These are phyloP conservation scores for Aureobasidium pullulans DNA, from an alignment of 2,329 filamentous ascomycete genomes.

Conservation along the genomic window DNA sequence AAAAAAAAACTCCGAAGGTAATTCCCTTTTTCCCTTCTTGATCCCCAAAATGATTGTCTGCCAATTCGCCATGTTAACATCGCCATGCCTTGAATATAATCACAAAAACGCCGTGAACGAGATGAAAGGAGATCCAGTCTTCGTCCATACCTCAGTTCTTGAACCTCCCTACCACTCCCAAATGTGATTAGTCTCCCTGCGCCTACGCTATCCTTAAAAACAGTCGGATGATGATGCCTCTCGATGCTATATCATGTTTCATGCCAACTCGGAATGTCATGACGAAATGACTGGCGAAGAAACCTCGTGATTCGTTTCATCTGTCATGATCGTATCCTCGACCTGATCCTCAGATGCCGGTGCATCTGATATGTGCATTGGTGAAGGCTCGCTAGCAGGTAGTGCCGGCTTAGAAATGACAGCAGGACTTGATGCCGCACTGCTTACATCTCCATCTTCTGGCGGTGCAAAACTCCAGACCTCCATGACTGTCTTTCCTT, in stretches of 20 bases:
- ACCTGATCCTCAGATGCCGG: neutral
- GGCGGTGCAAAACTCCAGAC: constrained; percentile 40
- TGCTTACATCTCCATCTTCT: neutral
- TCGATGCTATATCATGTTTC: neutral
- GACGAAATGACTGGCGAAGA: neutral
- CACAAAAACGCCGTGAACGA: neutral
- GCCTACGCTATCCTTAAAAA: constrained; percentile 2
- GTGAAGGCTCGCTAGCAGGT: neutral
- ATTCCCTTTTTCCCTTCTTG: neutral
- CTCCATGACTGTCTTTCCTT: constrained; percentile 92
- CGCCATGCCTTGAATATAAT: neutral
- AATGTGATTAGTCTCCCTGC: constrained; percentile 1
- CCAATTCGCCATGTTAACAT: neutral
- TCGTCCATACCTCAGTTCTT: neutral
- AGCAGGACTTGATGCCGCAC: constrained; percentile 1
- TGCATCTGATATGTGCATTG: constrained; percentile 5
- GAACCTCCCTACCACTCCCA: neutral
- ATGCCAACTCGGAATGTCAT: neutral
- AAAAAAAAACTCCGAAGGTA: neutral
- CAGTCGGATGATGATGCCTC: neutral
- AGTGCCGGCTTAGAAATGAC: neutral
- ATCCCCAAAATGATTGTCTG: neutral
- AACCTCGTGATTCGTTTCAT: neutral
- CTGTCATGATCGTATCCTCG: constrained; percentile 7
- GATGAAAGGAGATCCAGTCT: neutral